phyloP scores from a whole-genome alignment of 805 yeast genomes.

The Starmerella tilneyi region DNA sequence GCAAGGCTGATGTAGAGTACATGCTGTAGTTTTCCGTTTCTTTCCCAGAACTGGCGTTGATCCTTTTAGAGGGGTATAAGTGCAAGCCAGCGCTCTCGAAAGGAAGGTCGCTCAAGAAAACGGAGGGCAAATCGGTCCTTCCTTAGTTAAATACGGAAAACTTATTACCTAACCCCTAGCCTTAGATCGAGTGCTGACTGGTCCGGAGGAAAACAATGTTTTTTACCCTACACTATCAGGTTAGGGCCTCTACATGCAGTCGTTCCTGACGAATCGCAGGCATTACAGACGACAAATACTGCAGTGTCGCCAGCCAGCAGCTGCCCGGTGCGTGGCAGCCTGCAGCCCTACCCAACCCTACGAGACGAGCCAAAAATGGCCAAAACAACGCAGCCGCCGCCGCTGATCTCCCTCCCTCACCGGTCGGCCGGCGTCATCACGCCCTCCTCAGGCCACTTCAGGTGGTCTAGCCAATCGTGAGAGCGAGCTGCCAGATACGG shows the following conservation, averaged over 20 bases:
- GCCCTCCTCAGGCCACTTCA: neutral
- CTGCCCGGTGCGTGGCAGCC: conserved; percentile 6
- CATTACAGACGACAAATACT: neutral
- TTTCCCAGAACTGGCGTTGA: conserved; percentile 4
- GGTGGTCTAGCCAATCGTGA: conserved; percentile 1
- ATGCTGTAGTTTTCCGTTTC: conserved; percentile 9
- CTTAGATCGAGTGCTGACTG: conserved; percentile 7
- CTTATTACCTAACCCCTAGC: neutral
- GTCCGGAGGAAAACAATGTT: conserved; percentile 8
- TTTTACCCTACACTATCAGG: neutral
- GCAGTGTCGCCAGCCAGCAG: neutral
- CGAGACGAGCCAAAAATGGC: neutral
- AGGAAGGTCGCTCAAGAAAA: conserved; percentile 4
- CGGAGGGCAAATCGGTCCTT: neutral
- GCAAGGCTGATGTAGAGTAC: conserved; percentile 20
- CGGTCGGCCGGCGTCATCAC: conserved; percentile 1
- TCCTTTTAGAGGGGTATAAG: conserved; percentile 12
- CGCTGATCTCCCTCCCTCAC: conserved; percentile 2
- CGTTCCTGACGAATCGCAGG: neutral
- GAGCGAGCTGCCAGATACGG: too few relatives aligned
- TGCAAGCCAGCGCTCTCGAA: conserved; percentile 5
- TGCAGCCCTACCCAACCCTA: conserved; percentile 6
- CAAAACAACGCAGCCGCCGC: conserved; percentile 6
- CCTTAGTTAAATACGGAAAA: conserved; percentile 3
- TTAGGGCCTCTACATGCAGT: neutral